phyloP scores from a whole-genome alignment of 2,329 filamentous ascomycete genomes.

The Pezicula radicicola region DNA sequence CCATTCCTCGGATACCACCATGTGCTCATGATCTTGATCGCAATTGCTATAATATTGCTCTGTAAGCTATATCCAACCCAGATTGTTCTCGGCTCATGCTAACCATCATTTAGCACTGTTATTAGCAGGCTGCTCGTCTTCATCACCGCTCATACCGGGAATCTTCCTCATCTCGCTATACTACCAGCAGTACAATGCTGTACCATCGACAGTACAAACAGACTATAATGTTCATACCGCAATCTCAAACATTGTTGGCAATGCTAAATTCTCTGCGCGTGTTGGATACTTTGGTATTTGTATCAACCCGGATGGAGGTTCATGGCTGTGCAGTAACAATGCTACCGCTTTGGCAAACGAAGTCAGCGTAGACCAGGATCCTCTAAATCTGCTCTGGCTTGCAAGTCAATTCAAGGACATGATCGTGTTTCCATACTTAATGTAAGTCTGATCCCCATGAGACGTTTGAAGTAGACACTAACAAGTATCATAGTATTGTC shows the following conservation, averaged over 20 bases:
- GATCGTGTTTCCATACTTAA: slow-evolving; percentile 95
- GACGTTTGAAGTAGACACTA: background rate
- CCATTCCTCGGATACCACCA: slow-evolving; percentile 74
- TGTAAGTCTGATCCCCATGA: slow-evolving; percentile 55
- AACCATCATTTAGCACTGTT: background rate
- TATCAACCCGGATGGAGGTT: slow-evolving; percentile 84
- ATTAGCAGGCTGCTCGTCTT: slow-evolving; percentile 93
- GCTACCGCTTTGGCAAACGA: slow-evolving; percentile 89
- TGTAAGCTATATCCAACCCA: slow-evolving; percentile 50
- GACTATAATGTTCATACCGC: slow-evolving; percentile 83
- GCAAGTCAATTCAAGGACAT: slow-evolving; percentile 97
- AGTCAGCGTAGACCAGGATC: slow-evolving; percentile 87
- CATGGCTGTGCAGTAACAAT: slow-evolving; percentile 96
- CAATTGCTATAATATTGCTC: slow-evolving; percentile 86
- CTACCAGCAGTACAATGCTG: slow-evolving; percentile 78
- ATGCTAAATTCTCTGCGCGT: slow-evolving; percentile 80
- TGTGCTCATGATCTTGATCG: slow-evolving; percentile 97
- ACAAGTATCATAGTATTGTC: slow-evolving; percentile 66
- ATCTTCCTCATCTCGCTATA: slow-evolving; percentile 99
- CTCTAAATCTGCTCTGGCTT: slow-evolving; percentile 95
- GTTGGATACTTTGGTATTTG: slow-evolving; percentile 99
- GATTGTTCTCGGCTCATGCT: background rate
- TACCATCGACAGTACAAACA: slow-evolving; percentile 82
- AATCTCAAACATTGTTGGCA: slow-evolving; percentile 85
- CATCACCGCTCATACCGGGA: slow-evolving; percentile 87